Base-by-base conservation (phyloP, 768 basidiomycete species). In the Cantharellus anzutake region DNA sequence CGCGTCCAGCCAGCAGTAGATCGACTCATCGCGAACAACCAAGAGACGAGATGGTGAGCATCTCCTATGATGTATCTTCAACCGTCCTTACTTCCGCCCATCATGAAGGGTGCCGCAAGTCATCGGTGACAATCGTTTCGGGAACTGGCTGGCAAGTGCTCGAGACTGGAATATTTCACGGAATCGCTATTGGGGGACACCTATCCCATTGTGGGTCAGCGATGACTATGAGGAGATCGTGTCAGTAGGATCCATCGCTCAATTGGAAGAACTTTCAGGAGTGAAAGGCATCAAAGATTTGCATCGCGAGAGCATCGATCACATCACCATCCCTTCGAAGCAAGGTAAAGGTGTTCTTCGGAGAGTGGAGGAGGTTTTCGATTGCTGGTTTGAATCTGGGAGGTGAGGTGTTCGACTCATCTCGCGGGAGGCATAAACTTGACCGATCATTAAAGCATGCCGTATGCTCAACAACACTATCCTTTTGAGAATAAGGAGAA, bases 301-400 rank as follows among this genome's bases (percentile, higher is more conserved):
- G 51, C 94, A 98, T 71, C 76, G 93, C 59, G 91, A 99, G 63
- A 88, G 81, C 67, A 91, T 99, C 66, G 93, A 98, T 69, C 81
- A 89, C 68, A 87, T 99, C 73, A 93, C 89, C 56, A 97, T 98
- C 66, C 96, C 94, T 5, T 96, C 92, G 20, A 74, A 83, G 68
- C 72, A 80, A 69, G 94, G 93, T 58, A 93, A 89, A 66, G 94
- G 94, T 14, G 71, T 71, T 5, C 73, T 99, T 34, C 87, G 78
- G 71, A 83, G 96, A 56, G 77, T 97, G n/a, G 89, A 96, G 61
- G 96, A 98, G 70, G 91, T 99, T 42, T 98, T 99, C 68, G 96
- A 99, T 68, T 99, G 96, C 67, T 99, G 96, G 96, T 99, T 99
- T 68, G 96, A 99, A 73, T 98, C 94, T 3, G 96, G 96, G 73